Percentiles rank a stretch among this genome's conserved stretches.
phyloP scores from a whole-genome alignment of 192 early-diverging fungal species.

The Chytriomyces sp. region DNA sequence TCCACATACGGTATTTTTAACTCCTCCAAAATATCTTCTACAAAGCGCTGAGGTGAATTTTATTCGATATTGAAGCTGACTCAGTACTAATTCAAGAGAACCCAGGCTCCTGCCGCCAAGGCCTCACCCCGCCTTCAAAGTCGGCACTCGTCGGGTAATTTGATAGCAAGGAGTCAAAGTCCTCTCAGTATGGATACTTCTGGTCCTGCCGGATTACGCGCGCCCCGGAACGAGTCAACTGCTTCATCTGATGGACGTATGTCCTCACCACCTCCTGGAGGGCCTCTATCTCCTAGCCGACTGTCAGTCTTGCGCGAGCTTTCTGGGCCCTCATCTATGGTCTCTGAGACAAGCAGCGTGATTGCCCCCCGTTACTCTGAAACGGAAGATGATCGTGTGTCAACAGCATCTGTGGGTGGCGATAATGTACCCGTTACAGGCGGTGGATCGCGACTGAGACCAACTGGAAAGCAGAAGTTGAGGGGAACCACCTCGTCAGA shows the following conservation, averaged over 20 bases:
- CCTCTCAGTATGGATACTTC: neutral
- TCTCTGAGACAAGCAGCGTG: neutral
- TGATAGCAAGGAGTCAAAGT: neutral
- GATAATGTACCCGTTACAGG: too few species aligned
- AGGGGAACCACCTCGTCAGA: neutral
- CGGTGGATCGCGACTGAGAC: too few species aligned
- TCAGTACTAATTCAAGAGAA: too few species aligned
- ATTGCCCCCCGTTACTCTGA: neutral
- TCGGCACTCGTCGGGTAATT: neutral
- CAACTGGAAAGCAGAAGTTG: neutral
- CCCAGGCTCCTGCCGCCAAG: neutral
- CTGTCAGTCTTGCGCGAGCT: neutral
- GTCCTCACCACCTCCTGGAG: neutral
- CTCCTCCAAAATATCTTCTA: conserved; percentile 44
- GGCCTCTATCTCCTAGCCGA: neutral
- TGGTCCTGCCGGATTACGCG: neutral
- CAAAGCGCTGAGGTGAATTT: conserved; percentile 13
- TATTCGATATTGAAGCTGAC: too few species aligned
- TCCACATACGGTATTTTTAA: conserved; percentile 72
- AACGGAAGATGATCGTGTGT: neutral
- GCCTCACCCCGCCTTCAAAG: neutral
- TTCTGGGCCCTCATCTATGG: neutral
- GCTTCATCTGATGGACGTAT: neutral
- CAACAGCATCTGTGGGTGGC: neutral
- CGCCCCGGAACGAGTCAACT: neutral